Base-by-base conservation (phyloP, 129 eudicot genomes). In the Flaveria robusta region DNA sequence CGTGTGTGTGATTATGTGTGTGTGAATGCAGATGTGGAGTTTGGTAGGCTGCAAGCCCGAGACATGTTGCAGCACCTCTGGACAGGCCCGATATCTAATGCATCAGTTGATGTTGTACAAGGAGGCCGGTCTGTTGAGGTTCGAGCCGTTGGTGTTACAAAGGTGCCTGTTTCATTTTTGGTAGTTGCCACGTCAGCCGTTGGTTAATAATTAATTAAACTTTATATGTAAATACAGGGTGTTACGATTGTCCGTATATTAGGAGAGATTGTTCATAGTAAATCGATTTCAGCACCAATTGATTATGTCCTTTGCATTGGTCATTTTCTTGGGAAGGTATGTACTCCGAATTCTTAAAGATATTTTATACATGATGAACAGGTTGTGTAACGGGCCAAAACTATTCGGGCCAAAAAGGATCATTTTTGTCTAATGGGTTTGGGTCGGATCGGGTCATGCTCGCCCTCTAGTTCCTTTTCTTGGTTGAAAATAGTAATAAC, bases 31-130 rank as follows among this genome's bases (percentile, higher is more conserved):
- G 98, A 94, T 76, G 77, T 84, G 15, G 98, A 91, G 66, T 94
- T 94, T 16, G 98, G 98, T 68, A 88, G 93, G 77, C 77, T 94
- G 84, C 98, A 94, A 86, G 97, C 97, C 10, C 86, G 96, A 74
- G 98, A 94, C 78, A 87, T 94, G 97, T 83, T 94, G 79, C 97
- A 94, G 83, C 97, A 94, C 87, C 98, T 94, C 20, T 91, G 97
- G 97, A 94, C 97, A 4, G 98, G 98, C 42, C 98, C 98, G 8
- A 89, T 94, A 77, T 88, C 97, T 31, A 94, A 94, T 75, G 88
- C 93, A 8, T 90, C 97, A 1, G 93, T 94, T 29, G 98, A 94
- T 63, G 97, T 94, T 62, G 98, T 91, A 73, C 98, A 94, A 84
- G 98, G 98, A 81, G 86, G 87, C 71, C 85, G 90, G 24, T 88